phyloP scores from a whole-genome alignment of 345 rosid genomes.

The Eucalyptus brandiana region DNA sequence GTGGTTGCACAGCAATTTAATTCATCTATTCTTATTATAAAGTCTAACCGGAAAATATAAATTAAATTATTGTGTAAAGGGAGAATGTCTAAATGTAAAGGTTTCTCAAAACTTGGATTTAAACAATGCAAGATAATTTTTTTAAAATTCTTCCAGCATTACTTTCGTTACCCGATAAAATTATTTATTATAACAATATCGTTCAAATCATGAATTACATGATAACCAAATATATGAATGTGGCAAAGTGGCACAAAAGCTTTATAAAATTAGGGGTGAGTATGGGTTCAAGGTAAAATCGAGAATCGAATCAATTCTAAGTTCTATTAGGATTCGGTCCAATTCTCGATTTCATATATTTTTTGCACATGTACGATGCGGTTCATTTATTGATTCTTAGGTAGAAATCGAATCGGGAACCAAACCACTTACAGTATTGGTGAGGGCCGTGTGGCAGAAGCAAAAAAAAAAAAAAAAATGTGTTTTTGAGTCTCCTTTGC shows the following conservation, averaged over 20 bases:
- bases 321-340: too few relatives aligned
- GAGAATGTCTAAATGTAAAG: not conserved
- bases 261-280: not conserved
- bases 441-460: too few relatives aligned
- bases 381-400: too few relatives aligned
- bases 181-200: not conserved
- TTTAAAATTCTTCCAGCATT: not conserved
- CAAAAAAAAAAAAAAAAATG: too few relatives aligned
- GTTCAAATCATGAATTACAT: not conserved
- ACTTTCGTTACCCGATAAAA: fast-evolving
- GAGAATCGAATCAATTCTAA: fast-evolving
- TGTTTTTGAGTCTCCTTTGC: too few relatives aligned
- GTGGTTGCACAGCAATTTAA: not conserved
- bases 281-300: fast-evolving
- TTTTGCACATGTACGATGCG: too few relatives aligned
- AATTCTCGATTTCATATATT: too few relatives aligned
- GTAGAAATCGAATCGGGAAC: too few relatives aligned
- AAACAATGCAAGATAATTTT: fast-evolving
- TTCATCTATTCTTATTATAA: not conserved
- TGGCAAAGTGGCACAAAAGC: not conserved
- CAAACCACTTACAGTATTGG: too few relatives aligned
- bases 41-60: not conserved
- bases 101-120: not conserved
- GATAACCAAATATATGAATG: not conserved
- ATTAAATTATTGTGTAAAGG: not conserved